Percentiles rank a stretch among this genome's conserved stretches.
These are phyloP conservation scores for Collybiopsis luxurians DNA, from an alignment of 768 basidiomycete species.

Conservation along the genomic window DNA sequence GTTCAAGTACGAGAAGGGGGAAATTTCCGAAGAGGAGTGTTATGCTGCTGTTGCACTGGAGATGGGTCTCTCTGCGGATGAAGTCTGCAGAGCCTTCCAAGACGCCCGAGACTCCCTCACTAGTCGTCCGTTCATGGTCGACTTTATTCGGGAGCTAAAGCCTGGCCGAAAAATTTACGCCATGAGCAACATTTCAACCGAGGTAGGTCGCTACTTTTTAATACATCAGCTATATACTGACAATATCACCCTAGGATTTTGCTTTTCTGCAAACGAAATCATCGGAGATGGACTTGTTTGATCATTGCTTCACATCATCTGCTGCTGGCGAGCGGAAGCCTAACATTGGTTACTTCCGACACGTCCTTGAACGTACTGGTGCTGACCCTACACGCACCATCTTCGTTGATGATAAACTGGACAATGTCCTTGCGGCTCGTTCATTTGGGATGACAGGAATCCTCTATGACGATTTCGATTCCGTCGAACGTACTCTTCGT, in stretches of 20 bases:
- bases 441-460: conserved; percentile 57
- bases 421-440: conserved; percentile 56
- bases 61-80: conserved; percentile 33
- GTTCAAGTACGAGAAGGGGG: conserved; percentile 53
- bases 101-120: conserved; percentile 47
- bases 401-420: conserved; percentile 60
- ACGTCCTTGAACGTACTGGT: conserved; percentile 42
- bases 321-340: conserved; percentile 54
- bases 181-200: conserved; percentile 58
- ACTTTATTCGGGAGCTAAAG: conserved; percentile 46
- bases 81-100: conserved; percentile 42
- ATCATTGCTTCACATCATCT: conserved; percentile 50
- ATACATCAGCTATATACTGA: neutral
- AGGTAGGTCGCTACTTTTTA: conserved; percentile 12
- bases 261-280: conserved; percentile 40
- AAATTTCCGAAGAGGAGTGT: conserved; percentile 39
- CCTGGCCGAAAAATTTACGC: conserved; percentile 41
- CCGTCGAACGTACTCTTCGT: conserved; percentile 43
- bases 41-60: conserved; percentile 38
- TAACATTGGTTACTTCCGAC: conserved; percentile 49
- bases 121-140: conserved; percentile 42
- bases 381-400: conserved; percentile 45
- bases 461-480: conserved; percentile 39
- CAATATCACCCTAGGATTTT: conserved; percentile 29
- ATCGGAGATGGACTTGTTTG: conserved; percentile 45